Percentiles rank a stretch among this genome's conserved stretches.
phyloP scores from a whole-genome alignment of 352 stramenopile genomes.

The Thraustochytrium striatum region DNA sequence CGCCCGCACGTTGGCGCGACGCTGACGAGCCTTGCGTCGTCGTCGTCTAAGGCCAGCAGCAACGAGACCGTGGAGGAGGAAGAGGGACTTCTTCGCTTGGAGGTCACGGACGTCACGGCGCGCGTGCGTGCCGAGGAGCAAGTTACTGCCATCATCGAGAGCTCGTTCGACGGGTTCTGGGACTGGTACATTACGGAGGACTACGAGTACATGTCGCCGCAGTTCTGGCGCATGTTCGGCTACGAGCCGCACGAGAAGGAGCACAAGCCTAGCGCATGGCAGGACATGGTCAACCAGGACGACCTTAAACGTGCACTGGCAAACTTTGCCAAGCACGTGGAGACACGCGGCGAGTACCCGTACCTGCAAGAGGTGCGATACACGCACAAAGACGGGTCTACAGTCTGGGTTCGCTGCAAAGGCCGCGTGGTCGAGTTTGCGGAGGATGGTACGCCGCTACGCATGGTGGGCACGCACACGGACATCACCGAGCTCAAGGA shows the following conservation, averaged over 20 bases:
- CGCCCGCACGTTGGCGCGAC: no score
- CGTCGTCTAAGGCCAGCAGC: no score
- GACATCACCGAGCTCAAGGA: not conserved
- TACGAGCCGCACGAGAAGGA: constrained; percentile 41
- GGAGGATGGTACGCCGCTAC: not conserved
- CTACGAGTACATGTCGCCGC: constrained; percentile 41
- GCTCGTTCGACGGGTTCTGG: constrained; percentile 44
- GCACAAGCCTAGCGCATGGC: constrained; percentile 32
- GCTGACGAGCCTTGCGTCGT: no score
- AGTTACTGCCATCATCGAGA: constrained; percentile 5
- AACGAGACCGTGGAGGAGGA: no score
- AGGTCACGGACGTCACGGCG: no score
- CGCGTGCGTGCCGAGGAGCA: constrained; percentile 30
- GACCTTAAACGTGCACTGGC: not conserved
- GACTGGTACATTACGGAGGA: constrained; percentile 40
- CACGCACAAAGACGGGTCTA: constrained; percentile 13
- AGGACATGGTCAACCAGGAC: constrained; percentile 40
- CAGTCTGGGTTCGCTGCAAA: not conserved
- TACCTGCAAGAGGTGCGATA: constrained; percentile 42
- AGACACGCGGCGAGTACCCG: constrained; percentile 8
- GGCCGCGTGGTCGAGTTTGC: not conserved
- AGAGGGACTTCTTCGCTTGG: no score
- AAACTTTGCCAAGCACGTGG: constrained; percentile 12
- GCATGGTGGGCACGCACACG: not conserved
- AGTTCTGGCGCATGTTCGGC: constrained; percentile 27